A percentile compares a stretch with the other conserved stretches of the same genome.
Evolutionary conservation across 108 stramenopile species (phyloP).

Genomic region (Cyclotella choctawhatcheeana): DNA sequence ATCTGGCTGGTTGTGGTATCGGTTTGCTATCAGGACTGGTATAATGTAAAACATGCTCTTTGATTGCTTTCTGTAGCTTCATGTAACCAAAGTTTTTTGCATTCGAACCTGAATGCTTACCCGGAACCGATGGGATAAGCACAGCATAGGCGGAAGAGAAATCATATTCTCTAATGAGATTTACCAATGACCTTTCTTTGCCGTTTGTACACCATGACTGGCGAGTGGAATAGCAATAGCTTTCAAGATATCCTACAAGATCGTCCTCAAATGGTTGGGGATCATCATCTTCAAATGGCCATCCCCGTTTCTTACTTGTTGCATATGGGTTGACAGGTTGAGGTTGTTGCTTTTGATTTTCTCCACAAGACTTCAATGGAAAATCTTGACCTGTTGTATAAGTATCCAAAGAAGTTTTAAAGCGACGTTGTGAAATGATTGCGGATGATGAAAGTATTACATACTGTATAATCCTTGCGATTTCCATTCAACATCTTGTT

Average conservation of each 20-base stretch:
- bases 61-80: conserved; percentile 57
- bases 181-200: conserved; percentile 26
- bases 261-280: conserved; percentile 63
- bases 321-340: conserved; percentile 15
- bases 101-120: conserved; percentile 43
- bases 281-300: conserved; percentile 31
- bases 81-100: conserved; percentile 53
- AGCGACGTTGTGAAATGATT: too few species aligned
- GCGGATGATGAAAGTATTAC: too few species aligned
- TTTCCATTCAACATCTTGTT: conserved; percentile 63
- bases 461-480: conserved; percentile 65
- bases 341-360: conserved; percentile 7
- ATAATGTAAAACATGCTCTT: conserved; percentile 13
- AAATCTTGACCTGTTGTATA: too few species aligned
- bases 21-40: conserved; percentile 12
- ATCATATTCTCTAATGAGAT: conserved; percentile 63
- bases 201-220: conserved; percentile 48
- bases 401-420: too few species aligned
- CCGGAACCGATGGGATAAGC: conserved; percentile 78
- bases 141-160: conserved; percentile 69
- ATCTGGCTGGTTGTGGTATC: not conserved
- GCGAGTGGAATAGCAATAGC: conserved; percentile 54
- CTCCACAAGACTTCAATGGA: conserved; percentile 47
- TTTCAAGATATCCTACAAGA: conserved; percentile 66
- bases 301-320: conserved; percentile 18